Evolutionary conservation across 1,139 yeast species (phyloP), one percentile per base, ranked within the genome.

Genomic region (Pichia sp.): DNA sequence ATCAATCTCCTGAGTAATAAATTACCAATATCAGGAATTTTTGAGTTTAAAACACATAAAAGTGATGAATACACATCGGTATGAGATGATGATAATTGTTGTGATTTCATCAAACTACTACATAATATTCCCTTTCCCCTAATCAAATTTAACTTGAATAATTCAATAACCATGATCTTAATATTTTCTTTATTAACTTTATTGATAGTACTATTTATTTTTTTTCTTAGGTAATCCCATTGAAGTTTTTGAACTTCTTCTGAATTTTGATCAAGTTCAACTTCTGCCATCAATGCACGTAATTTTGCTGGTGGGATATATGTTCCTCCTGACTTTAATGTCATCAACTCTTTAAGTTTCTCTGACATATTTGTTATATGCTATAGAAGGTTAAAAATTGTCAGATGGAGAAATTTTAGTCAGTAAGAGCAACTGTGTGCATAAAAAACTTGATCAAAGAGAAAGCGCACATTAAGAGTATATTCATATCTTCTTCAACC

Each of bases 1-100:
- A 85, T 67, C 29, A 83, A 65, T 53, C 95, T 69, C 8, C 72
- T 63, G 0, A 73, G 63, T 35, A 86, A 54, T 5, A 84, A 61
- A 49, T 74, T 75, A 1, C 96, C 96, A 24, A 88, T 67, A 39
- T 76, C 76, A 0, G 95, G 94, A 7, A 86, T 62, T 57, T 83
- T 80, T 8, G 84, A 74, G 63, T 86, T 85, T 20, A 88, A 51
- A 1, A 84, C 71, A 7, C 82, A 73, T 0, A 77, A 72, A 39
- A 88, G 59, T 0, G 85, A 68, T 0, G 90, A 80, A 59, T 77
- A 80, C 1, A 77, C 70, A 1, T 77, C 67, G 0, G 84, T 72
- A 38, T 53, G 53, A 3, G 48, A 42, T 8, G 36, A 23, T 23
- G 73, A 71, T 12, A 60, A 61, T 9, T 71, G 63, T 59, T 79